phyloP scores from a whole-genome alignment of 2,329 filamentous ascomycete species.

The Aspergillus terreus region DNA sequence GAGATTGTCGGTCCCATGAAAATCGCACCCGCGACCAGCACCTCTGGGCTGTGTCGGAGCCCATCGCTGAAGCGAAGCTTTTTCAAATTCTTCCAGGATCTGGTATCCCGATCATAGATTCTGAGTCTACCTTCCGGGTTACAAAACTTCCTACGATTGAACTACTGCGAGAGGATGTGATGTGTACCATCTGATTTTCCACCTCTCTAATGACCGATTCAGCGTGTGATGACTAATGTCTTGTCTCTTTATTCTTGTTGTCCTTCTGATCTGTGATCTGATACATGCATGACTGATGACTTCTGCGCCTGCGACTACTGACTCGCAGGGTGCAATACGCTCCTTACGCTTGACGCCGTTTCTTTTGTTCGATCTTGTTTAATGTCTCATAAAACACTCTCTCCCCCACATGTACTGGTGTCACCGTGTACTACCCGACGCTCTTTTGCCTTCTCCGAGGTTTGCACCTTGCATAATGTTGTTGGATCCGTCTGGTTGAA shows the following conservation, averaged over 20 bases:
- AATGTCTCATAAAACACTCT: constrained; percentile 7
- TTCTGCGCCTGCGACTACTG: constrained; percentile 30
- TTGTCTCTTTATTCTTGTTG: constrained; percentile 14
- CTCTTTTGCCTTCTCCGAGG: constrained; percentile 4
- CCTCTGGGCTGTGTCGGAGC: constrained; percentile 42
- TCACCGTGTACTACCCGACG: constrained; percentile 8
- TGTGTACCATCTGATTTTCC: constrained; percentile 19
- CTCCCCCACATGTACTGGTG: constrained; percentile 11
- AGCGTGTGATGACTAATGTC: constrained; percentile 31
- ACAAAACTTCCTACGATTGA: constrained; percentile 23
- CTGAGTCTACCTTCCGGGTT: neutral
- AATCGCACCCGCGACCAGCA: constrained; percentile 35
- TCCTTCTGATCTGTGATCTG: constrained; percentile 14
- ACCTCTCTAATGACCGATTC: constrained; percentile 17
- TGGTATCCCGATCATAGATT: constrained; percentile 32
- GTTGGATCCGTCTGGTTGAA: neutral
- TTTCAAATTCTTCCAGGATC: constrained; percentile 42
- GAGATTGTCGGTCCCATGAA: constrained; percentile 93
- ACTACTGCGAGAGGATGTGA: constrained; percentile 16
- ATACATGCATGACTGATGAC: constrained; percentile 29
- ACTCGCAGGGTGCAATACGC: constrained; percentile 28
- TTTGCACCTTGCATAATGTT: constrained; percentile 12
- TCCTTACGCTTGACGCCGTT: constrained; percentile 24
- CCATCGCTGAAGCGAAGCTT: constrained; percentile 41
- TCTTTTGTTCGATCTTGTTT: constrained; percentile 11